Conservation (phyloP, 495 filamentous ascomycete species). For the Pyrenula aspistea region DNA sequence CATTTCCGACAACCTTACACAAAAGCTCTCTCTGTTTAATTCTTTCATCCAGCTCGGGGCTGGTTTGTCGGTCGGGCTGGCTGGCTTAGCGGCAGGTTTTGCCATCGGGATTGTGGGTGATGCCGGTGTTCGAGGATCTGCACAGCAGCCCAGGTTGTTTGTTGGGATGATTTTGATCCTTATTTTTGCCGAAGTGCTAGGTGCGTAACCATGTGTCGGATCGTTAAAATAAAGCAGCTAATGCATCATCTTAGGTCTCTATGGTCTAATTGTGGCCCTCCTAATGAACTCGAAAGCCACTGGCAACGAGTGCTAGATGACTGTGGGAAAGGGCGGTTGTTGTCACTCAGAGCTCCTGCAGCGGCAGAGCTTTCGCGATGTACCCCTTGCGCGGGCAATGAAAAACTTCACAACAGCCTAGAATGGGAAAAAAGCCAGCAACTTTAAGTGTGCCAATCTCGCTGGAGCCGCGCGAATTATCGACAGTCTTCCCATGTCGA, state of each 20-base stretch:
- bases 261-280: constrained; percentile 94
- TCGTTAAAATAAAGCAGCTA: no score
- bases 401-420: no score
- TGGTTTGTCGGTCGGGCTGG: constrained; percentile 89
- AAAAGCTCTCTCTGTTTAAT: constrained; percentile 77
- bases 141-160: constrained; percentile 93
- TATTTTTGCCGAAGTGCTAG: constrained; percentile 99
- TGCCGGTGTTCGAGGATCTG: constrained; percentile 95
- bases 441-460: no score
- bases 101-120: constrained; percentile 99
- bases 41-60: constrained; percentile 96
- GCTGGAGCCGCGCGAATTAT: no score
- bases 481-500: background rate
- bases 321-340: background rate
- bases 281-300: constrained; percentile 88
- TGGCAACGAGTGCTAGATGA: background rate
- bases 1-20: constrained; percentile 82
- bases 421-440: no score
- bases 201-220: constrained; percentile 39
- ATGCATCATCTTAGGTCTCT: constrained; percentile 58
- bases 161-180: constrained; percentile 99
- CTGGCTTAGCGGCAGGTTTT: constrained; percentile 94
- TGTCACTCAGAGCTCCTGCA: background rate
- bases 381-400: background rate
- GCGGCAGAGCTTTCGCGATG: background rate